Evolutionary conservation across 192 early-diverging fungal species (phyloP).

Genomic region (Podila horticola): DNA sequence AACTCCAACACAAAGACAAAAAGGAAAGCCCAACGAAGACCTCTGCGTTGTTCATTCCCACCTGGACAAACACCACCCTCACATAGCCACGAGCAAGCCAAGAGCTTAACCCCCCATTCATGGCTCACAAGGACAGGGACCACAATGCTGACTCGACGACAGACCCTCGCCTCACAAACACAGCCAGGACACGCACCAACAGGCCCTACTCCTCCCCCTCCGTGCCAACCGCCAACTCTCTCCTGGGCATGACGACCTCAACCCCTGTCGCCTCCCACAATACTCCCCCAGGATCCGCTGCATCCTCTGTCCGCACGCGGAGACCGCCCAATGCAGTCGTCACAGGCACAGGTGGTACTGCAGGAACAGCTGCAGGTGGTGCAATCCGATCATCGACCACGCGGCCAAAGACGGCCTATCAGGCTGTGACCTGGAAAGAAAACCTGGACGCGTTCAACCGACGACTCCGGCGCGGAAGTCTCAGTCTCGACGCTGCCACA

Average conservation of each 20-base stretch:
- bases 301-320: background rate
- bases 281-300: background rate
- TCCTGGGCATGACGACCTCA: background rate
- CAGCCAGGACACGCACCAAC: background rate
- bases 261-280: background rate
- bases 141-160: too few species aligned
- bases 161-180: background rate
- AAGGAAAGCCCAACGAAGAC: too few species aligned
- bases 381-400: conserved; percentile 6
- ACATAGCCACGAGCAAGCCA: too few species aligned
- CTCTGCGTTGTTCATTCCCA: too few species aligned
- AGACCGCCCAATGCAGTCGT: background rate
- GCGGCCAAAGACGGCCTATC: conserved; percentile 38
- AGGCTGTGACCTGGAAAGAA: conserved; percentile 48
- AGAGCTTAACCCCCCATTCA: too few species aligned
- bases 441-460: conserved; percentile 48
- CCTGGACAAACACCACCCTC: too few species aligned
- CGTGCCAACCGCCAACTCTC: background rate
- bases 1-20: too few species aligned
- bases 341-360: background rate
- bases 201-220: conserved; percentile 1
- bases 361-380: conserved; percentile 1
- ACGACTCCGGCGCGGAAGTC: conserved; percentile 40
- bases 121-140: too few species aligned
- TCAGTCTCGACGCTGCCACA: conserved; percentile 25